Evolutionary conservation across 2,329 filamentous ascomycete genomes (phyloP).

Genomic region (Colletotrichum lini): DNA sequence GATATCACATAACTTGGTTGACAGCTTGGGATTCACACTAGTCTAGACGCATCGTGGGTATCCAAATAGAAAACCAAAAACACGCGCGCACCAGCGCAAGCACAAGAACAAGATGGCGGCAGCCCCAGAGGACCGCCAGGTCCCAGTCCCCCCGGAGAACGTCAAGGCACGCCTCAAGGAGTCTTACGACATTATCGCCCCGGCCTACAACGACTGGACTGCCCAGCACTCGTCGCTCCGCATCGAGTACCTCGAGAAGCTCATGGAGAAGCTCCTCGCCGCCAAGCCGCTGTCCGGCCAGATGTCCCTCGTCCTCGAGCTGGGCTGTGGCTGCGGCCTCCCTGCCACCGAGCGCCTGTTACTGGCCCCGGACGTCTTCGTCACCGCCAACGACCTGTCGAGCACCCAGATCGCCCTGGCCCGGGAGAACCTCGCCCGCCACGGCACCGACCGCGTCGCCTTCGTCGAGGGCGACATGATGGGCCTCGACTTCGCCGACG

Average conservation of each 20-base stretch:
- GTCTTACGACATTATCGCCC: slow-evolving; percentile 58
- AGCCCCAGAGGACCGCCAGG: slow-evolving; percentile 9
- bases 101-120: slow-evolving; percentile 16
- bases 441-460: slow-evolving; percentile 43
- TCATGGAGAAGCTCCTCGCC: slow-evolving; percentile 48
- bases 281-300: slow-evolving; percentile 28
- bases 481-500: slow-evolving; percentile 49
- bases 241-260: slow-evolving; percentile 52
- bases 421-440: slow-evolving; percentile 37
- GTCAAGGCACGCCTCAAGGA: slow-evolving; percentile 56
- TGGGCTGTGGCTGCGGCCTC: slow-evolving; percentile 59
- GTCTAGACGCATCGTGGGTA: not conserved
- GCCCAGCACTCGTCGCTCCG: slow-evolving; percentile 49
- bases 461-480: slow-evolving; percentile 58
- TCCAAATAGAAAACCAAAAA: slow-evolving; percentile 2
- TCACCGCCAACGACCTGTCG: slow-evolving; percentile 60
- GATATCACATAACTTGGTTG: not conserved
- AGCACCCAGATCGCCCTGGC: slow-evolving; percentile 53
- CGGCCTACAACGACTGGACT: slow-evolving; percentile 59
- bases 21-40: not conserved
- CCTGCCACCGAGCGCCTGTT: slow-evolving; percentile 55
- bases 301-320: slow-evolving; percentile 53
- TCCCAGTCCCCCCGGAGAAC: slow-evolving; percentile 39
- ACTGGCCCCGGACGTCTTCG: slow-evolving; percentile 42
- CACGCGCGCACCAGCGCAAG: not conserved